Evolutionary conservation across 225 moss, liverwort and hornwort species (phyloP).

Genomic region (Pseudoscleropodium purum): DNA sequence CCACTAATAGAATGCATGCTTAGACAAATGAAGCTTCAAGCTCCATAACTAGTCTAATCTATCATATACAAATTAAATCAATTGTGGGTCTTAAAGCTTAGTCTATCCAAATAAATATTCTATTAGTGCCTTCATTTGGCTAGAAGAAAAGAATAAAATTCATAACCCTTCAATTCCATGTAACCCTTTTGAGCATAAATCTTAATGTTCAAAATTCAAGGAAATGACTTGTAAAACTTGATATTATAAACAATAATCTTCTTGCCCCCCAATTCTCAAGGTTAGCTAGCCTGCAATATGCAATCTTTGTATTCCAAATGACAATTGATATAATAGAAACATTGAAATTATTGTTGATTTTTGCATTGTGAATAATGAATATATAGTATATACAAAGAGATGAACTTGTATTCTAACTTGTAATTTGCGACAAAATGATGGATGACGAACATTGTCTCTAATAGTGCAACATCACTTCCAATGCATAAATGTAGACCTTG

Average conservation of each 20-base stretch:
- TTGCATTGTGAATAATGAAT: not conserved
- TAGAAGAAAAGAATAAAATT: not conserved
- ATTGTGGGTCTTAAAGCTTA: not conserved
- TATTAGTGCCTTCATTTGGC: not conserved
- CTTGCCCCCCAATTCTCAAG: too few species aligned
- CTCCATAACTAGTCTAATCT: accelerated
- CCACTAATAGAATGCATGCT: not conserved
- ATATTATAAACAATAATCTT: not conserved
- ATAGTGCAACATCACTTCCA: too few species aligned
- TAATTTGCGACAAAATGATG: too few species aligned
- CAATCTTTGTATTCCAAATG: not conserved
- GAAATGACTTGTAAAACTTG: not conserved
- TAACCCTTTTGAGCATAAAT: not conserved
- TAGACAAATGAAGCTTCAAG: not conserved
- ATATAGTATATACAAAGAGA: not conserved
- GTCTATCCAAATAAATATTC: not conserved
- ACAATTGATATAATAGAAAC: not conserved
- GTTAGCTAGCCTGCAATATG: not conserved
- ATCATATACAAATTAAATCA: not conserved
- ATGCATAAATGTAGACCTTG: too few species aligned
- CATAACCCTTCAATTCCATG: not conserved
- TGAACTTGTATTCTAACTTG: not conserved
- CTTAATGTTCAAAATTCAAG: not conserved
- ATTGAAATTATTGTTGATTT: not conserved
- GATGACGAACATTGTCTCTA: too few species aligned